Base-by-base conservation (phyloP, 306 rosid genomes). In the Castanopsis chinensis region DNA sequence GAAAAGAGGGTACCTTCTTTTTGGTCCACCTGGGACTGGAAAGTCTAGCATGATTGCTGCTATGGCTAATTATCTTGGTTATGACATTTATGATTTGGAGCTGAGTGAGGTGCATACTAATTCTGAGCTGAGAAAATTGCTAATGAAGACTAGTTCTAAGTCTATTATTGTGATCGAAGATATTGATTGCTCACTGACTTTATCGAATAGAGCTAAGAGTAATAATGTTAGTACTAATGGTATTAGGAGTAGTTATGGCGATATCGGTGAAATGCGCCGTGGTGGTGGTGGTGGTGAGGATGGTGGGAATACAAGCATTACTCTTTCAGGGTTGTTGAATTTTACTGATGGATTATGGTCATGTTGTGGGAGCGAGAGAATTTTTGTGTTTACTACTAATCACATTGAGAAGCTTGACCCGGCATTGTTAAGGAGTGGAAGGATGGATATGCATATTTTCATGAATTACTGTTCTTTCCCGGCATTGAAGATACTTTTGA, bases 271-370 rank as follows among this genome's bases (percentile, higher is more conserved):
- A 30, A 75, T 82, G 72, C 75, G 85, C 18, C 82, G 86, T 15
- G 86, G 71, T 2, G 13, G 75, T 18, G 90, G 78, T 10, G 59
- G 79, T 0, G 90, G 83, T 0, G 97, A 87, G 3, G 94, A 87
- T 2, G 86, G 88, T 58, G 94, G 91, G 19, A 90, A 88, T 23
- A 68, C 37, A 56, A 81, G 97, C 4, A 91, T 93, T 4, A 95
- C 99, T 0, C 97, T 95, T 0, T 95, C 99, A 1, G 99, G 99
- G 25, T 72, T 95, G 72, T 80, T 95, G 82, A 95, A 95, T 83
- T 95, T 95, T 59, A 95, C 98, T 0, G 99, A 95, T 72, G 99
- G 99, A 55, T 83, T 95, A 72, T 95, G 99, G 99, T 95, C 99
- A 1, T 95, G 99, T 13, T 95, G 99, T 41, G 99, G 99, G 32